Base-by-base conservation (phyloP, 2,329 filamentous ascomycete genomes). In the Venturia asperata region DNA sequence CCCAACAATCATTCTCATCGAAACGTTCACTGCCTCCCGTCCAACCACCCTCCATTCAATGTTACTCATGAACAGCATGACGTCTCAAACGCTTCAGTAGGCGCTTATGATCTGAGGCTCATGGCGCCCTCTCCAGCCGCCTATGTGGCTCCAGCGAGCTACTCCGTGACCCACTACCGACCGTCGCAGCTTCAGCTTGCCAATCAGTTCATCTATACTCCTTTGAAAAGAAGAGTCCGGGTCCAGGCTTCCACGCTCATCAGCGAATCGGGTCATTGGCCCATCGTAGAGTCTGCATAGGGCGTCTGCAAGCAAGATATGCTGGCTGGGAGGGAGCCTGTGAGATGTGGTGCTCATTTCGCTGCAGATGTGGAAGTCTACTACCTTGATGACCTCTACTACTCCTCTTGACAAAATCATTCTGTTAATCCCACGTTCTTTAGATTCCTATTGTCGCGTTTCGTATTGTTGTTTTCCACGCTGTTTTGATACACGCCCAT, bases 271-370 rank as follows among this genome's bases (percentile, higher is more conserved):
- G 52, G 52, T n/a, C 7, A 58, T 34, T 37, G 27, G 19, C 52
- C 24, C 52, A 52, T 58, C 30, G 30, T 58, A 58, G 17, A 37
- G 27, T 58, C 30, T 30, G 30, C 37, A 58, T 58, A 37, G 52
- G 52, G 52, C 52, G 52, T 58, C 52, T 58, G 27, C 52, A 52
- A 58, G 52, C 30, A 39, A 27, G 24, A 34, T 58, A 37, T 58
- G 30, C 52, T 58, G 37, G 52, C 52, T 58, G 30, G 30, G 37
- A 2, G 17, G n/a, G 10, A n/a, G 52, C 52, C 15, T 58, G 10
- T 37, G 52, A 58, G 52, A 58, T 37, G 27, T n/a, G 30, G 52
- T 58, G 52, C 52, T 58, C 52, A 58, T 58, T 58, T 58, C 52
- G 19, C 6, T 37, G 30, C 17, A 27, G 27, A 24, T n/a, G 27